Percentiles rank a stretch among this genome's conserved stretches.
These are phyloP conservation scores for Lantana camara DNA, from an alignment of 257 asterid genomes.

Conservation along the genomic window DNA sequence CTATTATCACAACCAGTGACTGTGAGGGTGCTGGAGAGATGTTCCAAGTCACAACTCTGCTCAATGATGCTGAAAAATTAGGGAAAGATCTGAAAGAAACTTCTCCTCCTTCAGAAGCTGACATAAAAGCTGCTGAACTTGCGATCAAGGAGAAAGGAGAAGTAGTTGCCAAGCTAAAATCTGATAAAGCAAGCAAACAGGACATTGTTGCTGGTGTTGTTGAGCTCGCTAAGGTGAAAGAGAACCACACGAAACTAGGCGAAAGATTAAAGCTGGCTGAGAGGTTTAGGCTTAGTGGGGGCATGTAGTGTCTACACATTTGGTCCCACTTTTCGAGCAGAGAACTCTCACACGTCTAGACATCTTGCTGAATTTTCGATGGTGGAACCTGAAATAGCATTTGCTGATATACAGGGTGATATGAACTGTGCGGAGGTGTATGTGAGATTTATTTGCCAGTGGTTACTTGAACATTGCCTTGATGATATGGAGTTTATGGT, in stretches of 20 bases:
- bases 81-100: constrained; percentile 77
- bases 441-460: constrained; percentile 81
- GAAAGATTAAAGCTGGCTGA: constrained; percentile 65
- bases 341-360: constrained; percentile 91
- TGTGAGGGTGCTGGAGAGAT: no score
- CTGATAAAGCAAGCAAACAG: constrained; percentile 65
- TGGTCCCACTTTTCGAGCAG: constrained; percentile 98
- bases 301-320: constrained; percentile 91
- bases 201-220: constrained; percentile 64
- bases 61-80: constrained; percentile 72
- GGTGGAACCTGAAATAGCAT: constrained; percentile 99
- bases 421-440: constrained; percentile 99
- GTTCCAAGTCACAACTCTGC: constrained; percentile 85
- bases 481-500: constrained; percentile 91
- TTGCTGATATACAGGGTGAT: constrained; percentile 93
- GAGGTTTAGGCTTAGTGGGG: constrained; percentile 58
- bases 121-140: no score
- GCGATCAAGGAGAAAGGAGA: constrained; percentile 76
- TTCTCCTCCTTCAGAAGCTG: no score
- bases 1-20: constrained; percentile 92
- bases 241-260: constrained; percentile 52
- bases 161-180: constrained; percentile 65
- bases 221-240: constrained; percentile 77
- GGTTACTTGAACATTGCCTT: constrained; percentile 88
- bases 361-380: constrained; percentile 98